phyloP scores from a whole-genome alignment of 2,329 filamentous ascomycete genomes.

The Aspergillus novoparasiticus region DNA sequence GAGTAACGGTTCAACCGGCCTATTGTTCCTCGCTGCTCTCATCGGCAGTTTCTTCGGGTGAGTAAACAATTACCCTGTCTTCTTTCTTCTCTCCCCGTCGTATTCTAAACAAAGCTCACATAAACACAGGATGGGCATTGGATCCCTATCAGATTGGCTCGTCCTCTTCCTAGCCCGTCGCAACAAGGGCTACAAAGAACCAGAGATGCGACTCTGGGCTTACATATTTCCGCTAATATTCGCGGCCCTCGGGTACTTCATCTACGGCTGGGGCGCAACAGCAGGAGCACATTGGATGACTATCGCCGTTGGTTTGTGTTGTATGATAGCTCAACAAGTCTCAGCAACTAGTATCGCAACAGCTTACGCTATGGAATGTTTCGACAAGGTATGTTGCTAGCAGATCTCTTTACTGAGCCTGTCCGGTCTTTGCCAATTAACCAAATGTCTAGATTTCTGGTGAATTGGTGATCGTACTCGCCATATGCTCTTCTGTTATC shows the following conservation, averaged over 20 bases:
- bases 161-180: constrained; percentile 36
- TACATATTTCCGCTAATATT: constrained; percentile 36
- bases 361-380: constrained; percentile 47
- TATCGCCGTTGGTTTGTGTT: constrained; percentile 40
- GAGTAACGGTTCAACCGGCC: constrained; percentile 35
- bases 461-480: constrained; percentile 41
- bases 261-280: constrained; percentile 44
- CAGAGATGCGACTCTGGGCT: constrained; percentile 44
- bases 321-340: constrained; percentile 47
- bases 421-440: not conserved
- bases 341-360: constrained; percentile 43
- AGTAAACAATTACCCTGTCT: not conserved
- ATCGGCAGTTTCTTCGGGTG: constrained; percentile 37
- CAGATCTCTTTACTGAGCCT: no score
- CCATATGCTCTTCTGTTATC: constrained; percentile 37
- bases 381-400: constrained; percentile 31
- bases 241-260: constrained; percentile 38
- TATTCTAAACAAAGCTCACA: not conserved
- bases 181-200: constrained; percentile 40
- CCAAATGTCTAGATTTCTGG: constrained; percentile 33
- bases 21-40: constrained; percentile 37
- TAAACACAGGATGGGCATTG: constrained; percentile 45
- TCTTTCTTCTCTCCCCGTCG: not conserved
- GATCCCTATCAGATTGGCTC: constrained; percentile 34
- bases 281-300: constrained; percentile 38